Conservation (phyloP, 176 grass and related monocot species). For the Avena atlantica region DNA sequence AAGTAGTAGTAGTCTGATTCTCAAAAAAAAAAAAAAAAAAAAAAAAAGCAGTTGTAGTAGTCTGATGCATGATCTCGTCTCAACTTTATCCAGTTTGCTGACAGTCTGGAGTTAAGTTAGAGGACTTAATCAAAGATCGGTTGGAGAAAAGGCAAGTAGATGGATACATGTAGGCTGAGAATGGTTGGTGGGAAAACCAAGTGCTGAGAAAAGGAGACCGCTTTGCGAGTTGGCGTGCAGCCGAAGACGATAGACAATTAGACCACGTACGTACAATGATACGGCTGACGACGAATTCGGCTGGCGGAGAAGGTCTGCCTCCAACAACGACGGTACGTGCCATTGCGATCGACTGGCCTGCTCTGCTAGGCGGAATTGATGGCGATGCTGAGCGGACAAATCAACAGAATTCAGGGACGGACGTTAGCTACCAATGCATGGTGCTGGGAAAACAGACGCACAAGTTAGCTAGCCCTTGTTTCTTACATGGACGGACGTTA, state of each 20-base stretch:
- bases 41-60: no score
- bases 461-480: neutral
- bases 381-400: slow-evolving; percentile 3
- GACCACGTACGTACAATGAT: neutral
- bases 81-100: neutral
- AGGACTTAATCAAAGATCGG: neutral
- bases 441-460: neutral
- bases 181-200: slow-evolving; percentile 29
- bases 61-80: neutral
- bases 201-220: slow-evolving; percentile 15
- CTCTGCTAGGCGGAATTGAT: neutral
- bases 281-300: neutral
- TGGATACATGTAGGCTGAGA: neutral
- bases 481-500: no score
- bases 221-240: slow-evolving; percentile 11
- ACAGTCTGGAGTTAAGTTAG: neutral
- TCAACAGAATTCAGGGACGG: no score
- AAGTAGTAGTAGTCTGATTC: neutral
- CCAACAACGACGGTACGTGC: neutral
- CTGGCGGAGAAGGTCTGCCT: neutral
- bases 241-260: neutral
- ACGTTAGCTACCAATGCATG: no score
- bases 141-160: slow-evolving; percentile 11
- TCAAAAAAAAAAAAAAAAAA: no score
- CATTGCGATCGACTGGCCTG: no score